Base-by-base conservation (phyloP, 2,329 filamentous ascomycete genomes). In the Chaetomiaceae sp. region DNA sequence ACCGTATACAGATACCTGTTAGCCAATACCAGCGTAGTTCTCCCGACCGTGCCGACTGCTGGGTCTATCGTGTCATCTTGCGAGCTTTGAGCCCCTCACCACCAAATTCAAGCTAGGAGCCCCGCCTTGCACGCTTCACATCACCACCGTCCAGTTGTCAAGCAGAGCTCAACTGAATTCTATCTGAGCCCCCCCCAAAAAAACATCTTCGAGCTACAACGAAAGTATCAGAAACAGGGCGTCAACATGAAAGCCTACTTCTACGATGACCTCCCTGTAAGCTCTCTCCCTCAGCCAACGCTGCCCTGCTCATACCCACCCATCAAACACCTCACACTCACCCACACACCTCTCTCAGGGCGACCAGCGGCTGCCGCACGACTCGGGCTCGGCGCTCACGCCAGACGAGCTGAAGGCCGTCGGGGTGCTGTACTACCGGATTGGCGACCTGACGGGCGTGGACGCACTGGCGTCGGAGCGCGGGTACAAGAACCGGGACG, bases 401-500 rank as follows among this genome's bases (percentile, higher is more conserved):
- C 67, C 75, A 39, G 70, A 76, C 5, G 81, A 86, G 47, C 83
- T 98, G 48, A 66, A 74, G 53, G 74, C 77, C 45, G 74, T 97
- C 15, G 91, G 91, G 49, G 88, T 98, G 30, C 68, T 88, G 36
- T 93, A 94, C 74, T 81, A 80, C 65, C 73, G 77, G 62, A 79
- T 86, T 58, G 71, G 81, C 11, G 69, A 79, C 27, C 63, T 90
- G 39, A 68, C 73, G 26, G 73, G 74, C 20, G 89, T 97, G 33
- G 76, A 97, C 65, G 65, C 70, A 35, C 78, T 98, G 36, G 91
- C 93, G 3, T 58, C 67, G 3, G 72, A 85, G 55, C 85, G 91
- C 50, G 76, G 79, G 58, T 97, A 98, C 76, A 90, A 86, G 72
- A 96, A 97, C 73, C 86, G 91, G 47, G 93, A 98, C 71, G 83